Percentiles rank a stretch among this genome's conserved stretches.
Conservation (phyloP, 345 rosid species). For the Populus euphratica region DNA sequence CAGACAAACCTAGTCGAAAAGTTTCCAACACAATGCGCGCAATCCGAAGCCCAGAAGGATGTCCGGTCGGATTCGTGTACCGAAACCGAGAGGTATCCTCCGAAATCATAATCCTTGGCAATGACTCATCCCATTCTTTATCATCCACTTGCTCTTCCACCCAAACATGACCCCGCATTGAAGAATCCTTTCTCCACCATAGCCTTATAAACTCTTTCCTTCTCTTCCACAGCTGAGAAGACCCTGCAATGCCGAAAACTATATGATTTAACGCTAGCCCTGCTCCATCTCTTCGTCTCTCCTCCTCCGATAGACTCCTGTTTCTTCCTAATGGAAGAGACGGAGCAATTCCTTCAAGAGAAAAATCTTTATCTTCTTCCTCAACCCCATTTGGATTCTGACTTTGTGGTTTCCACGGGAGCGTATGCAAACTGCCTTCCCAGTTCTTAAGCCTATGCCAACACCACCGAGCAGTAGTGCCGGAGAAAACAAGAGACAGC, state of each 20-base stretch:
- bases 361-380: background rate
- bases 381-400: background rate
- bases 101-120: slow-evolving; percentile 71
- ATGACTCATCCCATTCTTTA: slow-evolving; percentile 46
- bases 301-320: slow-evolving; percentile 36
- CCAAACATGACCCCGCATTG: slow-evolving; percentile 85
- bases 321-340: slow-evolving; percentile 19
- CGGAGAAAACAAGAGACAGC: slow-evolving; percentile 78
- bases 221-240: slow-evolving; percentile 69
- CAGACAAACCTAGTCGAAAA: slow-evolving; percentile 58
- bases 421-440: slow-evolving; percentile 37
- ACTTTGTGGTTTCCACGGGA: slow-evolving; percentile 13
- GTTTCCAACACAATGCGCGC: slow-evolving; percentile 66
- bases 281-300: background rate
- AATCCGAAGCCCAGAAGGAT: slow-evolving; percentile 89
- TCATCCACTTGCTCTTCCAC: slow-evolving; percentile 55
- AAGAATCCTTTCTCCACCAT: slow-evolving; percentile 75
- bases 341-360: background rate
- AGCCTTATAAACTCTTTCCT: slow-evolving; percentile 78
- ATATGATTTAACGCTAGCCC: slow-evolving; percentile 45
- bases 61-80: slow-evolving; percentile 89
- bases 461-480: slow-evolving; percentile 47
- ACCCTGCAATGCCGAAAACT: slow-evolving; percentile 91
- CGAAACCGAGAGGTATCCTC: slow-evolving; percentile 85
- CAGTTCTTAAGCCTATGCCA: slow-evolving; percentile 53